A percentile compares a stretch with the other conserved stretches of the same genome.
Evolutionary conservation across 345 rosid species (phyloP).

Genomic region (Eucalyptus sp.): DNA sequence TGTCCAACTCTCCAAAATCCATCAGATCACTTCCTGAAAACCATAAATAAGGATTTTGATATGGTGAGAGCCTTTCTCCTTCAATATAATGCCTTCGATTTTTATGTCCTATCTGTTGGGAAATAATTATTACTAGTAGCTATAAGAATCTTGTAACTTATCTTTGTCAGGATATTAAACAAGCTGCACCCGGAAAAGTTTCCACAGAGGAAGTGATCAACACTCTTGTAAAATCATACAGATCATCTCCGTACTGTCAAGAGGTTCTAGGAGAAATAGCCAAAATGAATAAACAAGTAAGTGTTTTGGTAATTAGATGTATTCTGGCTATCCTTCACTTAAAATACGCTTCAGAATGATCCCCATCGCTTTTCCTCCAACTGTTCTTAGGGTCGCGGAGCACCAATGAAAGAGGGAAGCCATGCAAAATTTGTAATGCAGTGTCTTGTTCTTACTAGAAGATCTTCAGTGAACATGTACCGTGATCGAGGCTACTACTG

Average conservation of each 20-base stretch:
- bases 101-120: background rate
- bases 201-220: slow-evolving; percentile 24
- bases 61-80: background rate
- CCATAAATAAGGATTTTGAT: slow-evolving; percentile 39
- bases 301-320: background rate
- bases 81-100: background rate
- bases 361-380: background rate
- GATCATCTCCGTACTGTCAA: slow-evolving; percentile 14
- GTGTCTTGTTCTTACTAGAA: background rate
- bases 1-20: background rate
- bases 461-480: background rate
- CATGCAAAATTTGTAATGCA: background rate
- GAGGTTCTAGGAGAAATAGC: slow-evolving; percentile 13
- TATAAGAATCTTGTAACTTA: background rate
- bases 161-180: slow-evolving; percentile 23
- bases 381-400: background rate
- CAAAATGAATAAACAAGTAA: slow-evolving; percentile 17
- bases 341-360: background rate
- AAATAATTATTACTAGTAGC: background rate
- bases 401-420: background rate
- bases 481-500: background rate
- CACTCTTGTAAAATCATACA: slow-evolving; percentile 17
- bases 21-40: slow-evolving; percentile 6
- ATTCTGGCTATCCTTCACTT: background rate
- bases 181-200: slow-evolving; percentile 7